phyloP scores from a whole-genome alignment of 2,329 filamentous ascomycete genomes.

The Huntiella abstrusa region DNA sequence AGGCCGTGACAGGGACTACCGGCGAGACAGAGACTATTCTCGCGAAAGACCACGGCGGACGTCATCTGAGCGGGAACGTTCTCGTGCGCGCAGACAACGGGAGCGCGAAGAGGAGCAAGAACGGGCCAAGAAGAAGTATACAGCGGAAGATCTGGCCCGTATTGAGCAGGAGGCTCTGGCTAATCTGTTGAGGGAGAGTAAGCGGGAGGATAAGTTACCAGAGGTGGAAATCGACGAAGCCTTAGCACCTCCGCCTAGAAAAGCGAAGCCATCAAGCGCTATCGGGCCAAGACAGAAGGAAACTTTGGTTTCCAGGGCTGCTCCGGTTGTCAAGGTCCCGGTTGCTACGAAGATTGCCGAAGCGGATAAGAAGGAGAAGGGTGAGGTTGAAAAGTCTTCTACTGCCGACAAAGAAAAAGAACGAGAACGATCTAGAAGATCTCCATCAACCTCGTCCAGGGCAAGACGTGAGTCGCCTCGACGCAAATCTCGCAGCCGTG shows the following conservation, averaged over 20 bases:
- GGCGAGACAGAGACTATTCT: constrained; percentile 13
- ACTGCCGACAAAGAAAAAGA: constrained; percentile 7
- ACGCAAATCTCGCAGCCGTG: no score
- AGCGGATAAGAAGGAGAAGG: constrained; percentile 13
- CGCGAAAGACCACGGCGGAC: constrained; percentile 7
- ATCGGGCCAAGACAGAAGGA: constrained; percentile 34
- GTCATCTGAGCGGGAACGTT: constrained; percentile 11
- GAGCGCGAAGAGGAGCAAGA: constrained; percentile 21
- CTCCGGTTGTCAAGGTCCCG: constrained; percentile 4
- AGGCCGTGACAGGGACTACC: constrained; percentile 5
- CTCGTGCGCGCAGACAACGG: constrained; percentile 17
- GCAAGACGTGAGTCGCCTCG: no score
- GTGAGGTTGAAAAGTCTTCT: background rate
- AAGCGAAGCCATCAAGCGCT: constrained; percentile 34
- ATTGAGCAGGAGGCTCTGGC: constrained; percentile 39
- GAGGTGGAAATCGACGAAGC: constrained; percentile 38
- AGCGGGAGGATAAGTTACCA: constrained; percentile 28
- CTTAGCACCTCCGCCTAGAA: constrained; percentile 32
- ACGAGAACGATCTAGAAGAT: constrained; percentile 14
- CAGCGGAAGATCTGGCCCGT: constrained; percentile 37
- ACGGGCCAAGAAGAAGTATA: constrained; percentile 33
- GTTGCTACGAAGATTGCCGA: constrained; percentile 16
- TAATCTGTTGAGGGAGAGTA: constrained; percentile 40
- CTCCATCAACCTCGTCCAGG: no score
- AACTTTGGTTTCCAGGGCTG: constrained; percentile 12